These are phyloP conservation scores for Boletus speciosus DNA, from an alignment of 768 basidiomycete species.

Conservation along the genomic window DNA sequence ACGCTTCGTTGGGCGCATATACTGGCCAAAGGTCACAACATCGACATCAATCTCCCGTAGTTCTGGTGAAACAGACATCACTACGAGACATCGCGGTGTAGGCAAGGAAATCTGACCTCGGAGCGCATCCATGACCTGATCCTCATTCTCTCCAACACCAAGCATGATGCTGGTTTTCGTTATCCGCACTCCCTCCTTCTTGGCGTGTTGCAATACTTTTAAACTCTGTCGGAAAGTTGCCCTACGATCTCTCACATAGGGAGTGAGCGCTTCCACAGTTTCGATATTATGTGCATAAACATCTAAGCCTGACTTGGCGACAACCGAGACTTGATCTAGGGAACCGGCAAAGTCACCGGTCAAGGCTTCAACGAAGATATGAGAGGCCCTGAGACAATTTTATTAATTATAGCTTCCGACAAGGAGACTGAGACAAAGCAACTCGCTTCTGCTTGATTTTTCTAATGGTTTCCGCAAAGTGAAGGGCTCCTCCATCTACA, in stretches of 20 bases:
- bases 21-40: conserved; percentile 98
- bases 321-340: conserved; percentile 67
- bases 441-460: conserved; percentile 89
- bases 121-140: conserved; percentile 79
- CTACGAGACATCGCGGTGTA: background rate
- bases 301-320: conserved; percentile 92
- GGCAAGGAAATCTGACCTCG: conserved; percentile 52
- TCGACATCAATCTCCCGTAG: conserved; percentile 86
- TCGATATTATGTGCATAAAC: conserved; percentile 99
- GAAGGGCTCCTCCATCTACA: conserved; percentile 84
- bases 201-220: conserved; percentile 76
- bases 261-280: conserved; percentile 91
- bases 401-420: background rate
- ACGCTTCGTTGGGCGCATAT: conserved; percentile 98
- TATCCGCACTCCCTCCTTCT: conserved; percentile 76
- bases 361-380: conserved; percentile 94
- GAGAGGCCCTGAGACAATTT: conserved; percentile 64
- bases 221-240: conserved; percentile 88
- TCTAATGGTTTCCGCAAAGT: conserved; percentile 92
- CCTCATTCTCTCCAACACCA: conserved; percentile 86
- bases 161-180: conserved; percentile 99
- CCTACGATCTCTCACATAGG: conserved; percentile 91
- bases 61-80: conserved; percentile 46
- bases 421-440: conserved; percentile 15
- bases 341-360: conserved; percentile 92